phyloP scores from a whole-genome alignment of 1,139 yeast genomes.

The Insectozyma bohioensis region DNA sequence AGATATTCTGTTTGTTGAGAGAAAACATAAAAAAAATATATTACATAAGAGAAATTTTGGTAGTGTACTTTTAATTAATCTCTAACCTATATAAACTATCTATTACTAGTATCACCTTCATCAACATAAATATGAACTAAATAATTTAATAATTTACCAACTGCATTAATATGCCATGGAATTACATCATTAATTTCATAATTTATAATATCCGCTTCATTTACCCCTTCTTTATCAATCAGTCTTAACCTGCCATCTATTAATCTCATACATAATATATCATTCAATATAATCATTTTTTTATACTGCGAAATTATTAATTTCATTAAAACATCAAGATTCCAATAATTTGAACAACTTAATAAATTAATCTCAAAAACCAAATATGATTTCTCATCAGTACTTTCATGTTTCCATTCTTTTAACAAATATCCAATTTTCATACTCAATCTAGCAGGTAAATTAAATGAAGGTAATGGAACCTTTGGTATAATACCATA shows the following conservation, averaged over 20 bases:
- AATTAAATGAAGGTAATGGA: slow-evolving; percentile 65
- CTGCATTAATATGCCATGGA: slow-evolving; percentile 89
- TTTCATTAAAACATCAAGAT: slow-evolving; percentile 55
- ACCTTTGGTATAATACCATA: slow-evolving; percentile 63
- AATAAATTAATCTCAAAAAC: slow-evolving; percentile 62
- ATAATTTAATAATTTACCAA: slow-evolving; percentile 59
- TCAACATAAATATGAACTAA: slow-evolving; percentile 44
- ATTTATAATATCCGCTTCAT: slow-evolving; percentile 1
- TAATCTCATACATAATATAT: slow-evolving; percentile 35
- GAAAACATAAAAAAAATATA: slow-evolving; percentile 6
- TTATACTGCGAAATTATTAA: slow-evolving; percentile 66
- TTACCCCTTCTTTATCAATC: slow-evolving; percentile 1
- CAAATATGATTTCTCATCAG: slow-evolving; percentile 20
- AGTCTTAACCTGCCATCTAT: slow-evolving; percentile 20
- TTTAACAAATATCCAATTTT: slow-evolving; percentile 70
- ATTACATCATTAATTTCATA: slow-evolving; percentile 28
- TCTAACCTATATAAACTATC: no score
- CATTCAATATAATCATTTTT: slow-evolving; percentile 55
- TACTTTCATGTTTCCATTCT: slow-evolving; percentile 12
- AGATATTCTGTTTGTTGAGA: no score
- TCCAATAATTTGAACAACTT: slow-evolving; percentile 68
- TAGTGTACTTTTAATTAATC: neutral
- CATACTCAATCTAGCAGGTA: slow-evolving; percentile 70
- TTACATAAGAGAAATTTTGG: neutral
- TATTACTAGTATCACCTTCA: slow-evolving; percentile 20